A percentile compares a stretch with the other conserved stretches of the same genome.
Evolutionary conservation across 192 early-diverging fungal genomes (phyloP).

Genomic region (Paraglomus brasilianum): DNA sequence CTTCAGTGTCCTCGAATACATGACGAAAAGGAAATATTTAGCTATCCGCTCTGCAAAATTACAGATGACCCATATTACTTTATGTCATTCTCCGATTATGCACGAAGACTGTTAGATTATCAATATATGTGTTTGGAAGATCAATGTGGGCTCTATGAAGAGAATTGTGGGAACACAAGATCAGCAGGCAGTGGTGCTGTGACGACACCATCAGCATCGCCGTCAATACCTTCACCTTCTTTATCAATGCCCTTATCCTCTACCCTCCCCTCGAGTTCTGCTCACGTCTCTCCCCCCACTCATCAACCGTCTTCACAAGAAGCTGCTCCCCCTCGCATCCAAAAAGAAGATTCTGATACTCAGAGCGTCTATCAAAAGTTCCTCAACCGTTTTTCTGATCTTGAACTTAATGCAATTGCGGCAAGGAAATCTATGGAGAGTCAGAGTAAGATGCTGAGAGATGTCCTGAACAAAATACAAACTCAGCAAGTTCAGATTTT

Average conservation of each 20-base stretch:
- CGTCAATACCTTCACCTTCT: conserved; percentile 29
- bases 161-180: no score
- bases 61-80: no score
- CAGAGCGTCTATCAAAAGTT: conserved; percentile 82
- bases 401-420: conserved; percentile 81
- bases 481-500: background rate
- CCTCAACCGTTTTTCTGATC: conserved; percentile 71
- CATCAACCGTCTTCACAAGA: conserved; percentile 50
- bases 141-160: no score
- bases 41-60: no score
- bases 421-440: conserved; percentile 75
- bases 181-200: no score
- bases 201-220: conserved; percentile 10
- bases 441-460: conserved; percentile 69
- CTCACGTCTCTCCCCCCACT: background rate
- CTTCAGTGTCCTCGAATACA: no score
- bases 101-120: no score
- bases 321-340: conserved; percentile 50
- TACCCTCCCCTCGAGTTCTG: conserved; percentile 22
- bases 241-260: conserved; percentile 18
- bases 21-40: no score
- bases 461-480: conserved; percentile 51
- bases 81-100: no score
- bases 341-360: no score
- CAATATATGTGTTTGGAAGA: no score